phyloP scores from a whole-genome alignment of 306 rosid species.

The Cucumis sativus region DNA sequence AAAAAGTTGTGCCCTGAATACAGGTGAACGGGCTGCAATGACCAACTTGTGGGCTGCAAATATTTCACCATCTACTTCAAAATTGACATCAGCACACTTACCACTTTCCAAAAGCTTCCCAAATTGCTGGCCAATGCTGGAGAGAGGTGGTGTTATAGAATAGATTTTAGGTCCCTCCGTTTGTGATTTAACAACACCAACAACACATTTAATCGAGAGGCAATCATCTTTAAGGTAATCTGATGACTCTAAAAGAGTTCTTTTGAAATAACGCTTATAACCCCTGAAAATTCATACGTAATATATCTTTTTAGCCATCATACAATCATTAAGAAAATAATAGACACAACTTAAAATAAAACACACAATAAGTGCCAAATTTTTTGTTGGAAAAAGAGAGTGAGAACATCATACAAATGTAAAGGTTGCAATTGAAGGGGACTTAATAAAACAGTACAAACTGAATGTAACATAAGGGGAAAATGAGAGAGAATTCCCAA shows the following conservation, averaged over 20 bases:
- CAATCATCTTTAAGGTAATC: conserved; percentile 53
- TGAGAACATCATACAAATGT: background rate
- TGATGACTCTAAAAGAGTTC: conserved; percentile 40
- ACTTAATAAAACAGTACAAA: background rate
- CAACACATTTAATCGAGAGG: conserved; percentile 39
- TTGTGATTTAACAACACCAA: conserved; percentile 42
- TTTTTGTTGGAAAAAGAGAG: background rate
- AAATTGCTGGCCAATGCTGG: conserved; percentile 34
- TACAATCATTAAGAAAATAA: background rate
- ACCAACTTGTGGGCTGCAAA: conserved; percentile 51
- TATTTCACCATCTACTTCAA: conserved; percentile 42
- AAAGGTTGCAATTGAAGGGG: background rate
- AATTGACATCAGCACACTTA: conserved; percentile 38
- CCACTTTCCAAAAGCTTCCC: conserved; percentile 49
- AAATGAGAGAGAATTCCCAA: background rate
- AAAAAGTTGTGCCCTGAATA: conserved; percentile 51
- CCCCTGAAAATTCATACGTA: conserved; percentile 31
- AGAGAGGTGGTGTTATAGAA: conserved; percentile 32
- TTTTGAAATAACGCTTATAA: conserved; percentile 46
- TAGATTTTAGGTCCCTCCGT: conserved; percentile 46
- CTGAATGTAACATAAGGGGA: background rate
- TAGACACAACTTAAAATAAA: background rate
- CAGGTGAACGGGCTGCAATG: conserved; percentile 56
- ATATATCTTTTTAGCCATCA: background rate
- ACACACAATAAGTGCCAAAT: background rate